Base-by-base conservation (phyloP, 306 rosid genomes). In the Corylus americana region DNA sequence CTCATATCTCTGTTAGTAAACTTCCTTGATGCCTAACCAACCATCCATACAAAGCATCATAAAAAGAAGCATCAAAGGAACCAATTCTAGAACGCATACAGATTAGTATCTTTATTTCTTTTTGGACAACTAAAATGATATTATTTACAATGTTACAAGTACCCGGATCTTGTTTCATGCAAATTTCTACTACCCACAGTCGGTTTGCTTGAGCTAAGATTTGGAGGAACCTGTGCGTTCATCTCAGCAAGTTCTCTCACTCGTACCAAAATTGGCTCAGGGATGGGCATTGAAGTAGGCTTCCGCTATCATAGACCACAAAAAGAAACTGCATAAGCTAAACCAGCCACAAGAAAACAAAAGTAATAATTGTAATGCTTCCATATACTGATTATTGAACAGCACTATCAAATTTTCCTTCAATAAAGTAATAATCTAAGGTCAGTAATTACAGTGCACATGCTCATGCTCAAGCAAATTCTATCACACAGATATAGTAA, bases 241-340 rank as follows among this genome's bases (percentile, higher is more conserved):
- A 84, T 79, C 89, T 87, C 91, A 1, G 99, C 99, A 48, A 95
- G 97, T 87, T 95, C 89, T 89, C 99, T 90, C 57, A 95, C 97
- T 37, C 89, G 87, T 7, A 85, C 73, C 84, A 95, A 81, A 77
- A 93, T 90, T 20, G 83, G 54, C 48, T 91, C 94, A 0, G 99
- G 99, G 69, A 95, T 93, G 2, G 98, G 93, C 20, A 83, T 87
- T 0, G 98, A 39, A 44, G 91, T 90, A 70, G 90, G 90, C 90
- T 95, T 95, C 86, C 97, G 91, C 99, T 95, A 84, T 62, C 8
- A 62, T 62, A 29, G 2, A 76, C 27, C 71, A 53, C 8, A 51
- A 14, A 74, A 50, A 66, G 2, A 71, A 49, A 10, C 55, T 45
- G n/a, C 39, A 7, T 45, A 18, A 64, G 74, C 49, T 22, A 63